Base-by-base conservation (phyloP, 176 grass and related monocot species). In the Aegilops sharonensis region DNA sequence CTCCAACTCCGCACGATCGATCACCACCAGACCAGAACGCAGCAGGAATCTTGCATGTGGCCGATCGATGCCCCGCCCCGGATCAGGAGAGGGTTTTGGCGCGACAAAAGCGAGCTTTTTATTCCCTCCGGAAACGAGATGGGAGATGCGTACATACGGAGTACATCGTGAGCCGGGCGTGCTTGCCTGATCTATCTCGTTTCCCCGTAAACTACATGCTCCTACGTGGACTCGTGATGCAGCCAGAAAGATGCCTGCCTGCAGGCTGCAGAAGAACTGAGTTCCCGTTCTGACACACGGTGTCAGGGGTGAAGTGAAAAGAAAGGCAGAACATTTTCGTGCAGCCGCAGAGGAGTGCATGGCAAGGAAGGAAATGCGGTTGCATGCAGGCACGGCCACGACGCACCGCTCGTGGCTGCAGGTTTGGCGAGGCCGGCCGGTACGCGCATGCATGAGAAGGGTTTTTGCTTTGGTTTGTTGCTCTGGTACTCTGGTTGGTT, bases 11-110 rank as follows among this genome's bases (percentile, higher is more conserved):
- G 25, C 57, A 11, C 43, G 8, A 30, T 52, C 57, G 4, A 40
- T 78, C 31, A 5, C 63, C 76, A 52, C 5, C 35, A 23, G 32
- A 39, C 8, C 0, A 6, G 20, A 63, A 34, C 50, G 59, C 25
- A 30, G 52, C 87, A 57, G 68, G 88, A 86, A 82, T 90, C 88
- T 86, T 7, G 77, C 82, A 52, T 29, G 60, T 30, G 84, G 47
- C 67, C 9, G 56, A 21, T 9, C 21, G 56, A 75, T 64, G 56
- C n/a, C 83, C 65, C 50, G 13, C n/a, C 83, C 65, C 50, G 13
- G 43, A 21, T 23, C 21, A 9, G 9, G 6, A 36, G 27, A 37
- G 42, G 9, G 43, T 23, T 61, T 56, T n/a, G 21, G 60, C 17
- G 62, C 43, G 72, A 77, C 79, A 60, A 25, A 88, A 68, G 72